Conservation (phyloP, 1,284 basidiomycete genomes). For the Sutorius eximius region DNA sequence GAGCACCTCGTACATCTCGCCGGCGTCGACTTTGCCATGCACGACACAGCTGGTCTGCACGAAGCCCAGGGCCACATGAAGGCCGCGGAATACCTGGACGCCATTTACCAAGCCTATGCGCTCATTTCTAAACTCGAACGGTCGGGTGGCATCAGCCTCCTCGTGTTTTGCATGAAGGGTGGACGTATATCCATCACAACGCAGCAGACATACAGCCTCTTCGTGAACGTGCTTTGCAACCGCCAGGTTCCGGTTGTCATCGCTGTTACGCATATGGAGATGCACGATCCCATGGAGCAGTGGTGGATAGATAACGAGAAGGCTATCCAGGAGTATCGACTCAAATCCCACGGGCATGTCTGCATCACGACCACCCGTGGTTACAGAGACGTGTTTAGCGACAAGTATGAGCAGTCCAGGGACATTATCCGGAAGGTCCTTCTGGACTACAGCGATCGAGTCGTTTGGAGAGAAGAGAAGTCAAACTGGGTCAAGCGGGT, state of each 20-base stretch:
- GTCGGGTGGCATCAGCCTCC: slow-evolving; percentile 37
- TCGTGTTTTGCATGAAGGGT: slow-evolving; percentile 41
- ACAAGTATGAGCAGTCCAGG: slow-evolving; percentile 27
- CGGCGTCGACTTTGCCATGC: slow-evolving; percentile 26
- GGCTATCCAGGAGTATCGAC: slow-evolving; percentile 24
- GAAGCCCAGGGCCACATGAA: slow-evolving; percentile 32
- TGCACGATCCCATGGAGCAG: slow-evolving; percentile 31
- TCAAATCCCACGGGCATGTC: slow-evolving; percentile 25
- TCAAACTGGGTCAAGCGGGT: slow-evolving; percentile 30
- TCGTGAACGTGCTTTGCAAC: slow-evolving; percentile 30
- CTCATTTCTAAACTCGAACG: slow-evolving; percentile 36
- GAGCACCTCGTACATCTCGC: slow-evolving; percentile 15
- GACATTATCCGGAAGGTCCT: slow-evolving; percentile 19
- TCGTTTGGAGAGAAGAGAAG: slow-evolving; percentile 29
- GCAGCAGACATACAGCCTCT: slow-evolving; percentile 36
- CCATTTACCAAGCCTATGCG: slow-evolving; percentile 32
- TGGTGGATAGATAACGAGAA: slow-evolving; percentile 33
- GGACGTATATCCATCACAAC: slow-evolving; percentile 35
- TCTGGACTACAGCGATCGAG: slow-evolving; percentile 17
- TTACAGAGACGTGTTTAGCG: slow-evolving; percentile 16
- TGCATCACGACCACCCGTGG: slow-evolving; percentile 33
- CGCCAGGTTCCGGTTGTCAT: slow-evolving; percentile 37
- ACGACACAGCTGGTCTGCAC: slow-evolving; percentile 43
- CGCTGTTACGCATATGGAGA: slow-evolving; percentile 40
- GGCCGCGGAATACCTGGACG: slow-evolving; percentile 23